Base-by-base conservation (phyloP, 1,284 basidiomycete species). In the Marasmius tenuissimus region DNA sequence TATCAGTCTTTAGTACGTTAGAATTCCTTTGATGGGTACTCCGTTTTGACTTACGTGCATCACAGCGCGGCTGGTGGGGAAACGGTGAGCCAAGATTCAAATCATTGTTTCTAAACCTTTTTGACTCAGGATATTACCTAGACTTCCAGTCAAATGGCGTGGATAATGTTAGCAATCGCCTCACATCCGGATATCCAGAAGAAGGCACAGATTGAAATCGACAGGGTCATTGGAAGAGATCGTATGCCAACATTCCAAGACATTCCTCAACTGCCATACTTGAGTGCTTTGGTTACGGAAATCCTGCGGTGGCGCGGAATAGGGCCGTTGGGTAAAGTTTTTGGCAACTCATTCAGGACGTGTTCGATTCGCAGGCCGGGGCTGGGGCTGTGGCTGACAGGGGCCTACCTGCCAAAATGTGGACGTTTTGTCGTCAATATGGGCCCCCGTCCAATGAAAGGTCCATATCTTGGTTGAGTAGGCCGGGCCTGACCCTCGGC, bases 121-220 rank as follows among this genome's bases (percentile, higher is more conserved):
- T n/a, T n/a, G n/a, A n/a, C 39, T 2, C 16, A 18, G 33, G 6
- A 22, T 48, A 10, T 37, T 38, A 47, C 45, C 11, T 45, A 67
- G 67, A 67, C 61, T 6, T 58, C 65, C 9, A 59, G 57, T 9
- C 47, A 49, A 12, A 40, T 65, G 12, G 56, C 62, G 0, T 65
- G 63, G 60, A 65, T 68, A 37, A 59, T 70, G 9, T 35, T 65
- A 35, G 64, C 64, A 1, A 67, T 68, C 61, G 48, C 62, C 1
- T 37, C 66, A 22, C 59, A 68, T 52, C 68, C 68, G 5, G 61
- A 59, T 1, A 49, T 51, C 11, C 58, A 59, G 48, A 59, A 59
- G 35, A 52, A 42, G 22, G 50, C 51, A 2, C 58, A 59, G 42
- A 20, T 11, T 12, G 58, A 59, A 33, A 22, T 59, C 11, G 58